phyloP scores from a whole-genome alignment of 2,329 filamentous ascomycete genomes.

The Davidsoniella eucalypti region DNA sequence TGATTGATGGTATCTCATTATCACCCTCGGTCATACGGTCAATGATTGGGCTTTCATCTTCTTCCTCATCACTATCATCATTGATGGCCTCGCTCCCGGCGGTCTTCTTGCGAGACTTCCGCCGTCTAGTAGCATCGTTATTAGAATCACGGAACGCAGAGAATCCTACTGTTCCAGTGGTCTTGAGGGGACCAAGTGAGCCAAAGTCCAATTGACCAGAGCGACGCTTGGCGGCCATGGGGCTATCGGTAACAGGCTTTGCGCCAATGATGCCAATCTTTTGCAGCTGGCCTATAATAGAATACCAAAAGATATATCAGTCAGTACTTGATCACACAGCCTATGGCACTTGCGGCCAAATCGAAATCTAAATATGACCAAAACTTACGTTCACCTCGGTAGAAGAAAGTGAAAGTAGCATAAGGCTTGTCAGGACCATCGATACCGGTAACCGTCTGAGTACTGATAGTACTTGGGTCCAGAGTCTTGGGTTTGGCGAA shows the following conservation, averaged over 20 bases:
- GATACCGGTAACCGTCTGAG: conserved; percentile 96
- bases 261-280: conserved; percentile 81
- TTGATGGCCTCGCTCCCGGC: conserved; percentile 47
- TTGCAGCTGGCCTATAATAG: conserved; percentile 60
- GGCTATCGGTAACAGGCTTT: conserved; percentile 46
- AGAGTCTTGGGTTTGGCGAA: conserved; percentile 93
- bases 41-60: conserved; percentile 46
- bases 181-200: conserved; percentile 66
- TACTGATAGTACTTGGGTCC: conserved; percentile 94
- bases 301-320: background rate
- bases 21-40: conserved; percentile 49
- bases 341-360: background rate
- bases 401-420: conserved; percentile 94
- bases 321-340: background rate
- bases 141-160: conserved; percentile 67
- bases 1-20: conserved; percentile 43
- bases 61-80: conserved; percentile 58
- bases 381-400: conserved; percentile 76
- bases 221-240: conserved; percentile 53
- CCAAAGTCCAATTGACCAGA: conserved; percentile 76
- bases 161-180: conserved; percentile 78
- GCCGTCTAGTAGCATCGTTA: conserved; percentile 36
- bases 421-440: conserved; percentile 93
- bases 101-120: conserved; percentile 45
- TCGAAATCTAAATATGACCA: background rate